Evolutionary conservation across 371 early-diverging fungal species (phyloP).

Genomic region (Basidiobolus heterosporus): DNA sequence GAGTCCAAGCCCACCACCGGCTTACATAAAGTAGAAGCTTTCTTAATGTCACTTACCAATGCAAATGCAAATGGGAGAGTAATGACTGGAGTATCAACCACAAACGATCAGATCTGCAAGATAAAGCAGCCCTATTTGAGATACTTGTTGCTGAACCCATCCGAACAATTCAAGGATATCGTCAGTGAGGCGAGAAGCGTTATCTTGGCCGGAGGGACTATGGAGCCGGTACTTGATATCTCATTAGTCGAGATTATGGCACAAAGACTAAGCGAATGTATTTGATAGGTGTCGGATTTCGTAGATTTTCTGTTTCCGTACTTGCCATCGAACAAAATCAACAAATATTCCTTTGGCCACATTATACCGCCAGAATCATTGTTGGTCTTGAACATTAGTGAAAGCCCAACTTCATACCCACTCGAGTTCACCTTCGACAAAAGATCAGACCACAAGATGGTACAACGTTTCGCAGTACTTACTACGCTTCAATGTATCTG

Average conservation of each 20-base stretch:
- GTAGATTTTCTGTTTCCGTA: slow-evolving; percentile 28
- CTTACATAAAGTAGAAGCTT: slow-evolving; percentile 24
- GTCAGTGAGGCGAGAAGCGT: slow-evolving; percentile 67
- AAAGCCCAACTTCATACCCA: slow-evolving; percentile 39
- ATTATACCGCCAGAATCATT: slow-evolving; percentile 52
- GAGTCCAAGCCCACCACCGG: too few relatives aligned
- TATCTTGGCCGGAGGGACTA: slow-evolving; percentile 90
- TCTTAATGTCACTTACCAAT: slow-evolving; percentile 38
- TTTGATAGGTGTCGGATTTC: slow-evolving; percentile 13
- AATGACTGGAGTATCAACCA: slow-evolving; percentile 17
- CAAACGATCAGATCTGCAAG: neutral
- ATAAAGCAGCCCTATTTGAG: slow-evolving; percentile 22
- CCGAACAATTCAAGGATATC: slow-evolving; percentile 61
- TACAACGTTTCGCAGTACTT: slow-evolving; percentile 7
- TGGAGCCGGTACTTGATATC: slow-evolving; percentile 56
- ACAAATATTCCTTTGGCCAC: slow-evolving; percentile 64
- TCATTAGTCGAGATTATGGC: slow-evolving; percentile 2
- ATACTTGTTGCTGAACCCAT: slow-evolving; percentile 72
- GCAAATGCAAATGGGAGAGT: slow-evolving; percentile 55
- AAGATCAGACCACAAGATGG: slow-evolving; percentile 29
- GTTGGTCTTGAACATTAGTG: slow-evolving; percentile 34
- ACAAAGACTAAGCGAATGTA: neutral
- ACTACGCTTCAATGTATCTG: slow-evolving; percentile 1
- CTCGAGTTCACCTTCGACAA: slow-evolving; percentile 58
- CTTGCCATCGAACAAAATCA: slow-evolving; percentile 21